Evolutionary conservation across 176 grass and related monocot genomes (phyloP), one percentile per base, ranked within the genome.

Genomic region (Cenchrus fungigraminus): DNA sequence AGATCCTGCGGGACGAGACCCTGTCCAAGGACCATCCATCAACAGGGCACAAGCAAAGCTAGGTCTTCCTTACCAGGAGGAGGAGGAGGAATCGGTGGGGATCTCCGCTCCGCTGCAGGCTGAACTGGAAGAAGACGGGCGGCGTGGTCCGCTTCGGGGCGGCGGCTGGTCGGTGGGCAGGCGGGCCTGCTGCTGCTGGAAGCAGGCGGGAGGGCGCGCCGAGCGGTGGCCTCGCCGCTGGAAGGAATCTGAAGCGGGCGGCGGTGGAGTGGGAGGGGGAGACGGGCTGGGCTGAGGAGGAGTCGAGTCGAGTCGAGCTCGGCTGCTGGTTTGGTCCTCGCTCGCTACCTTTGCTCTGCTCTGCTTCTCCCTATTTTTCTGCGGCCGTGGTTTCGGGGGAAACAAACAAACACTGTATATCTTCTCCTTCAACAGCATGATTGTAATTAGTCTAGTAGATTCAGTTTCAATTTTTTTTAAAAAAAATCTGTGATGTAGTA

Each of bases 1-100:
- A 60, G 75, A 77, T 77, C 75, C 56, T 37, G 54, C 34, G 11
- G 55, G 37, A 22, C 17, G 60, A 22, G 75, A 77, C 37, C 40
- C 11, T 19, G 56, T 77, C 56, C 12, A 45, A 22, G 9, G 10
- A 6, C 52, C 16, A 45, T 37, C 19, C 9, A 34, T 34, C 34
- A 1, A 34, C 34, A 34, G 34, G 34, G 2, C 34, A 45, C 11
- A 28, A 61, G 37, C 56, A 61, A 59, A 60, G 75, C 11, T 77
- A 61, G 75, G 75, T 9, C 17, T 77, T 45, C 11, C 37, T 44
- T 60, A 77, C 75, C 56, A 58, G 56, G 2, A 77, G 37, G 1
- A 13, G 20, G 31, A 56, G 74, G 40, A 12, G 54, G 34, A n/a
- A 61, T 17, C 37, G 6, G 17, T 25, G 37, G 20, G 37, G 75